Percentiles rank a stretch among this genome's conserved stretches.
These are phyloP conservation scores for Trifolium pratense DNA, from an alignment of 306 rosid genomes.

Conservation along the genomic window DNA sequence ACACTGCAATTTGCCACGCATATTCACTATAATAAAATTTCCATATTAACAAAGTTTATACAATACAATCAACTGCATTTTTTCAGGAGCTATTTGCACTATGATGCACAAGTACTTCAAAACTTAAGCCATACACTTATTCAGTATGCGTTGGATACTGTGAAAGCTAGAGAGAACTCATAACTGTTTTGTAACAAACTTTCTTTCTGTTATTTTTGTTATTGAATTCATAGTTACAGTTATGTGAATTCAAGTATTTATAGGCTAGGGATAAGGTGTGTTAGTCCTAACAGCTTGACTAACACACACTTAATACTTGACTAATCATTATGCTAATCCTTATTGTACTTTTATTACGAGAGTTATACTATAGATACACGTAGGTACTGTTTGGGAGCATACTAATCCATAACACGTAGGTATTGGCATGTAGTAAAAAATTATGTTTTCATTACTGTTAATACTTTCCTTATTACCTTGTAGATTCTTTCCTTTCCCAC, in stretches of 20 bases:
- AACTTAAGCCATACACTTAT: not conserved
- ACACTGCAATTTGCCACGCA: slow-evolving; percentile 1
- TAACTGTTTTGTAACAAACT: too few relatives aligned
- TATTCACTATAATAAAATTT: slow-evolving; percentile 19
- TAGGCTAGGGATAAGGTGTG: too few relatives aligned
- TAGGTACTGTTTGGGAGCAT: not conserved
- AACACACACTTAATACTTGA: too few relatives aligned
- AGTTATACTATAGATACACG: too few relatives aligned
- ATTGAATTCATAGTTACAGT: too few relatives aligned
- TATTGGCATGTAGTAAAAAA: not conserved
- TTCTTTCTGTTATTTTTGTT: too few relatives aligned
- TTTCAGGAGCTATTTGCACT: slow-evolving; percentile 22
- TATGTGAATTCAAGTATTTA: too few relatives aligned
- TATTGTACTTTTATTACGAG: too few relatives aligned
- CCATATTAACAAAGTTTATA: slow-evolving; percentile 6
- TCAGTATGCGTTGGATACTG: not conserved
- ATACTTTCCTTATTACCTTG: not conserved
- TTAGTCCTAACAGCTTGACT: too few relatives aligned
- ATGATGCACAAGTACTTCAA: not conserved
- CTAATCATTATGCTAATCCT: too few relatives aligned
- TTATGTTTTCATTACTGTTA: not conserved
- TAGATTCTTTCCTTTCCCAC: not conserved
- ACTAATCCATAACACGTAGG: not conserved
- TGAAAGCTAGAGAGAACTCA: too few relatives aligned
- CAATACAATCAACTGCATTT: slow-evolving; percentile 5